Base-by-base conservation (phyloP, 495 filamentous ascomycete genomes). In the Saxophila tyrrhenica region DNA sequence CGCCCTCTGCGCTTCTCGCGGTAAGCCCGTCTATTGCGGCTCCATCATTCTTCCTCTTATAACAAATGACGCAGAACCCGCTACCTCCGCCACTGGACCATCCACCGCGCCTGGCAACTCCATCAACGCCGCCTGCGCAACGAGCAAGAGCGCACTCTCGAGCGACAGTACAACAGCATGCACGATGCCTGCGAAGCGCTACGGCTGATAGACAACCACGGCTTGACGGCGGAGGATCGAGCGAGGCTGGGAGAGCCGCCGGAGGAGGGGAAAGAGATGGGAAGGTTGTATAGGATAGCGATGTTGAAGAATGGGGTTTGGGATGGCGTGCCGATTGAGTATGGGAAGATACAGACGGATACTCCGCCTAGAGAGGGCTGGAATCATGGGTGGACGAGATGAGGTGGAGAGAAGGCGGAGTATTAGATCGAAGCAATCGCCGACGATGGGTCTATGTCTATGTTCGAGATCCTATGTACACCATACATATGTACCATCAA, bases 1-100 rank as follows among this genome's bases (percentile, higher is more conserved):
- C 81, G 86, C 1, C 89, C 90, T 1, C 78, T 96, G 58, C 80
- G 86, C 57, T 84, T 95, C 77, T 86, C 80, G 23, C 87, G 90
- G 57, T 60, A 60, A 51, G 24, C 35, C 43, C 2, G 1, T 25
- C 23, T 11, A n/a, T 15, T 16, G 2, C 46, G 29, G 9, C 45
- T 25, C 13, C 45, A 23, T 35, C 21, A 23, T n/a, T n/a, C n/a
- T n/a, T n/a, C n/a, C n/a, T n/a, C n/a, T n/a, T n/a, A n/a, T n/a
- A n/a, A n/a, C n/a, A n/a, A n/a, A n/a, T n/a, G n/a, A 48, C 21
- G 17, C 45, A 60, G 57, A 58, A 85, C 84, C 72, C 85, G 92
- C 51, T 78, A 80, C 72, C 83, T 97, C 60, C 86, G 92, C 22
- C 92, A 99, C 75, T 99, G 94, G 92, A 95, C 92, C 50, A 97